Base-by-base conservation (phyloP, 495 filamentous ascomycete genomes). In the Pyrenula massariospora region DNA sequence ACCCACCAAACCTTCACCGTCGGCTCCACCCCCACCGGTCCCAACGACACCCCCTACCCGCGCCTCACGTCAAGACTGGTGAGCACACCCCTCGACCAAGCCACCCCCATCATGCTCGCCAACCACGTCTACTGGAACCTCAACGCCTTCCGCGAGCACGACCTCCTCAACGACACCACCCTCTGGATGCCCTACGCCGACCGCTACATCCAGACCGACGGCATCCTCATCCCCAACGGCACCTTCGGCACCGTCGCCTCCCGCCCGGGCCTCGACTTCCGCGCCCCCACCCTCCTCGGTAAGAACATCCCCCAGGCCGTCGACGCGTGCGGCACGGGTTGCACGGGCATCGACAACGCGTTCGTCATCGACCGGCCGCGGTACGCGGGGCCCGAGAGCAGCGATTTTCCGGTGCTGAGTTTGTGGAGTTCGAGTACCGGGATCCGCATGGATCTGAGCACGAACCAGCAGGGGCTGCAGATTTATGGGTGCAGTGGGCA, bases 41-140 rank as follows among this genome's bases (percentile, higher is more conserved):
- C 68, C 47, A 75, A 73, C 55, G 74, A 74, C 48, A 63, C 66
- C 36, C 71, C 73, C 52, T 61, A 70, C 23, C 74, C 74, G 11
- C 70, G 72, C 58, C 62, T 78, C 62, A 77, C 72, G 3, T 70
- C 73, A 24, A 70, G 74, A 48, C 63, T 79, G 12, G 70, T 80
- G 22, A 73, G 88, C 56, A 79, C 90, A 70, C 76, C 89, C 55
- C 80, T 91, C 66, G 87, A 88, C 68, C 79, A 90, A 68, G 73
- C 82, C 68, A 91, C 84, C 56, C 87, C 86, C 48, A 88, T 91
- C 73, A 90, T 89, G 82, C 86, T 95, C 11, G 66, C 76, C 55
- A 87, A 89, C 62, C 86, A 89, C 73, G 81, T 86, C 52, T 95
- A 94, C 73, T 95, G 88, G 88, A 93, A 94, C 69, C 73, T 95